Conservation (phyloP, 257 asterid species). For the Lavandula angustifolia region DNA sequence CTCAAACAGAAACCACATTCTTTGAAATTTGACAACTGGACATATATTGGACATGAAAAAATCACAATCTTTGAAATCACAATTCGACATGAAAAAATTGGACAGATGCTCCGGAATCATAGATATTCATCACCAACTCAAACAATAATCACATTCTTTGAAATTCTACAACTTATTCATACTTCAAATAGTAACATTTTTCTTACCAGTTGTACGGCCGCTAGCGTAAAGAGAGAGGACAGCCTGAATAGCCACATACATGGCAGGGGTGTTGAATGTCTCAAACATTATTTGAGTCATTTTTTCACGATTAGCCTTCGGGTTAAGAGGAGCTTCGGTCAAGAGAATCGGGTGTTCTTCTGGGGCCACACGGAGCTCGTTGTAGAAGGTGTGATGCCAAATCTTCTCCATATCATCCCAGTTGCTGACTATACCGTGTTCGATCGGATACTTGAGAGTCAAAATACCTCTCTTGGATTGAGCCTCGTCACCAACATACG, state of each 20-base stretch:
- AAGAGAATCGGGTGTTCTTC: conserved; percentile 53
- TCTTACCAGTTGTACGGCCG: conserved; percentile 50
- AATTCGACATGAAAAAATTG: too few species aligned
- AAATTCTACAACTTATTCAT: too few species aligned
- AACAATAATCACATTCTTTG: too few species aligned
- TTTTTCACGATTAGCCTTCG: conserved; percentile 53
- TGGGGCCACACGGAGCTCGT: conserved; percentile 58
- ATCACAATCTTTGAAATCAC: too few species aligned
- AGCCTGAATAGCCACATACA: conserved; percentile 75
- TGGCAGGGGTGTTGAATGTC: conserved; percentile 66
- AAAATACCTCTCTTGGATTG: conserved; percentile 71
- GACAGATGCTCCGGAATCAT: too few species aligned
- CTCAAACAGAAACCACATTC: too few species aligned
- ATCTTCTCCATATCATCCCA: conserved; percentile 76
- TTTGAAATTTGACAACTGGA: too few species aligned
- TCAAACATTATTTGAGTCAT: conserved; percentile 63
- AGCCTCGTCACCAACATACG: conserved; percentile 55
- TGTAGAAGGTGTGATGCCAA: conserved; percentile 66
- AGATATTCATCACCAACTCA: too few species aligned
- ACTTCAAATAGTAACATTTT: background rate
- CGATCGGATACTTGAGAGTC: conserved; percentile 61
- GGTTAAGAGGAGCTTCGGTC: conserved; percentile 54
- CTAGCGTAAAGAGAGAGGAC: conserved; percentile 46
- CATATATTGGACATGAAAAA: too few species aligned
- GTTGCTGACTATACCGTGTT: conserved; percentile 62